Percentiles rank a stretch among this genome's conserved stretches.
Conservation (phyloP, 2,329 filamentous ascomycete genomes). For the Metarhizium anisopliae region DNA sequence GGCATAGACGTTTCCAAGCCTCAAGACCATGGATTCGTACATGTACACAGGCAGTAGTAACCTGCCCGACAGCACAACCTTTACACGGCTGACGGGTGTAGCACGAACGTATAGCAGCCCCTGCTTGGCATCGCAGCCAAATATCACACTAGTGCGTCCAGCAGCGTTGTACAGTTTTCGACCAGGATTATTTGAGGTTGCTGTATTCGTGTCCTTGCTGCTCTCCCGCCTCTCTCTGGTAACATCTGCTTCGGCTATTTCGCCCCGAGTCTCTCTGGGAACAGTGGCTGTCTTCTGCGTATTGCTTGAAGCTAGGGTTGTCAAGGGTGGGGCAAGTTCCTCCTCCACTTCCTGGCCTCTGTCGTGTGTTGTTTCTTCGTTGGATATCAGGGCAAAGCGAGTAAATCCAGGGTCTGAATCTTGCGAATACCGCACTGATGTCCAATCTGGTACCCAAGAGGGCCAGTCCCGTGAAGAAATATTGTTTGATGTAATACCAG, state of each 20-base stretch:
- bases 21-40: slow-evolving; percentile 3
- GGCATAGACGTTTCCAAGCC: slow-evolving; percentile 3
- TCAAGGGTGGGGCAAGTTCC: background rate
- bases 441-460: slow-evolving; percentile 9
- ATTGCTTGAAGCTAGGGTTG: background rate
- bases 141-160: background rate
- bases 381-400: background rate
- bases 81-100: background rate
- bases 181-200: too few species aligned
- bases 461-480: background rate
- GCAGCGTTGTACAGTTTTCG: slow-evolving; percentile 4
- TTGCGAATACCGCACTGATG: slow-evolving; percentile 2
- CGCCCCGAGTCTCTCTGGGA: background rate
- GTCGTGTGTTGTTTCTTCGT: background rate
- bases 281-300: background rate
- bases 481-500: slow-evolving; percentile 1
- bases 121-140: background rate
- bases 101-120: background rate
- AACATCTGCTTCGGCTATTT: background rate
- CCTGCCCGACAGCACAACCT: slow-evolving; percentile 2
- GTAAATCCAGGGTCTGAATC: background rate
- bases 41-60: slow-evolving; percentile 1
- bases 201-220: background rate
- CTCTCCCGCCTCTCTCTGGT: background rate
- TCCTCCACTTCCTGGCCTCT: background rate